Base-by-base conservation (phyloP, 2,329 filamentous ascomycete genomes). In the Ceratocystiopsis minuta region DNA sequence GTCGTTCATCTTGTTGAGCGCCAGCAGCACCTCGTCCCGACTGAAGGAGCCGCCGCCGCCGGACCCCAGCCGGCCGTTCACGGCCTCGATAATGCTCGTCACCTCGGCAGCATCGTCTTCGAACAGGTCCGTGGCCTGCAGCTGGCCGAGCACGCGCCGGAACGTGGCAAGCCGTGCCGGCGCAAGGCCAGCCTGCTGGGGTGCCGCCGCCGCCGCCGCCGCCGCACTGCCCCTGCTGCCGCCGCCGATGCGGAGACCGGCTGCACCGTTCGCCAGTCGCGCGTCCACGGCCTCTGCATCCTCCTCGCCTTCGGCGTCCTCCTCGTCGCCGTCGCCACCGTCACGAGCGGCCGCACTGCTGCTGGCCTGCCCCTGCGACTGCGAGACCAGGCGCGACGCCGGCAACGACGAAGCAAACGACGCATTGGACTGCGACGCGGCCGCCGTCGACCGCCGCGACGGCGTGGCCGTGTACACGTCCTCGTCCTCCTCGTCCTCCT, bases 371-470 rank as follows among this genome's bases (percentile, higher is more conserved):
- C 51, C 49, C 20, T 48, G 47, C 32, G 52, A 45, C 43, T 67
- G 61, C 15, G 61, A 61, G 36, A 63, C 60, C 36, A 75, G 68
- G 51, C 86, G 82, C 10, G 83, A 92, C 12, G 75, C 75, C 2
- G 82, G 82, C 42, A 78, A 67, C 1, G 85, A 92, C 1, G 84
- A 92, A 13, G 82, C 84, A 53, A 85, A 77, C 15, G 80, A 87
- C 55, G 75, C 62, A 54, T 77, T 74, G 4, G 69, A 70, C 50
- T 66, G 64, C 1, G 55, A 65, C 52, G 61, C 36, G 9, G 64
- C 16, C 57, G 60, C 16, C 57, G 60, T 18, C 4, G 62, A 61
- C 35, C 59, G 45, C n/a, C 53, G 63, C 32, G 63, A 63, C 2
- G 64, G 36, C 32, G 60, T 63, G 13, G 59, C 54, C 40, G 57